phyloP scores from a whole-genome alignment of 139 green algal genomes.

The Penium margaritaceum region DNA sequence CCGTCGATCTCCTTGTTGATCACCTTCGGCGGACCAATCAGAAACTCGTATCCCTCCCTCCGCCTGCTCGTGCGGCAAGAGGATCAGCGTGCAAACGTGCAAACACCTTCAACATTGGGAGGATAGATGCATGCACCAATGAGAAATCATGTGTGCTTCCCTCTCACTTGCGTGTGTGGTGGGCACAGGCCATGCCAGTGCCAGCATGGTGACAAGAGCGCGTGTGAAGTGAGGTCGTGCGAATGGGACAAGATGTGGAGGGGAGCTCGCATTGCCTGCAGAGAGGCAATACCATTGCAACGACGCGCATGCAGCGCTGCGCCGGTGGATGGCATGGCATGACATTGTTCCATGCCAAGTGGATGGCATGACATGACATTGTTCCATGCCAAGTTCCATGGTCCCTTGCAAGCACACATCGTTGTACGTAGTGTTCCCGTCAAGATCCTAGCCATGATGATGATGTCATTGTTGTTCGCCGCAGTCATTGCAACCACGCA shows the following conservation, averaged over 20 bases:
- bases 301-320: too few relatives aligned
- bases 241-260: background rate
- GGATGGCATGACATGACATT: background rate
- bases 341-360: too few relatives aligned
- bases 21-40: constrained; percentile 79
- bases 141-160: too few relatives aligned
- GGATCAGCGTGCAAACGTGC: too few relatives aligned
- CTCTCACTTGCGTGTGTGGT: too few relatives aligned
- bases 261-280: too few relatives aligned
- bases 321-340: too few relatives aligned
- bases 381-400: background rate
- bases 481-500: background rate
- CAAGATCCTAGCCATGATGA: too few relatives aligned
- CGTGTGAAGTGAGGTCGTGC: background rate
- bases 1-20: constrained; percentile 72
- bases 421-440: background rate
- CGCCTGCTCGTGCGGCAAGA: constrained; percentile 11
- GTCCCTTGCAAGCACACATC: background rate
- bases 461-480: too few relatives aligned
- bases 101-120: too few relatives aligned
- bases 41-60: constrained; percentile 71
- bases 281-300: too few relatives aligned
- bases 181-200: background rate
- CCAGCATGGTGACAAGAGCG: background rate
- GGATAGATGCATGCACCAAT: too few relatives aligned